These are phyloP conservation scores for Magnolia kwangsiensis DNA, from an alignment of 164 flowering plant species.

Conservation along the genomic window DNA sequence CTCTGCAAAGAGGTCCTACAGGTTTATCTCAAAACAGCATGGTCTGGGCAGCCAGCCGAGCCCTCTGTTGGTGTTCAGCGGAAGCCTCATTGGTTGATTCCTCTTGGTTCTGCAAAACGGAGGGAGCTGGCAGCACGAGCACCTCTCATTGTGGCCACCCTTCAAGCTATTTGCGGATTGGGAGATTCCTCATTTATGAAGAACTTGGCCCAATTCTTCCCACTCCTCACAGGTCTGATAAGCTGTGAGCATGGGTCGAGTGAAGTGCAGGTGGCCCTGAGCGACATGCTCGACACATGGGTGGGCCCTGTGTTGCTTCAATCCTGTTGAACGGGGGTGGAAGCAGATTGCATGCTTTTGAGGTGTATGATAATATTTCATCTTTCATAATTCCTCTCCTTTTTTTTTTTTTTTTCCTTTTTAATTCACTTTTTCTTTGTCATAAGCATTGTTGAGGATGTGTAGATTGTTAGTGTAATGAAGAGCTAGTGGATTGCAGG, in stretches of 20 bases:
- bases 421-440: slow-evolving; percentile 14
- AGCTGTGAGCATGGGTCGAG: slow-evolving; percentile 93
- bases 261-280: slow-evolving; percentile 83
- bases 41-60: slow-evolving; percentile 31
- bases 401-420: slow-evolving; percentile 3
- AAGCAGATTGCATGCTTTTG: slow-evolving; percentile 13
- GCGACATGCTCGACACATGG: slow-evolving; percentile 70
- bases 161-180: slow-evolving; percentile 70
- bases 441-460: slow-evolving; percentile 24
- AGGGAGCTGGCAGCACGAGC: slow-evolving; percentile 91
- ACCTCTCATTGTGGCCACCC: slow-evolving; percentile 76
- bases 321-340: slow-evolving; percentile 55
- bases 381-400: background rate
- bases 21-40: slow-evolving; percentile 59
- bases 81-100: slow-evolving; percentile 54
- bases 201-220: slow-evolving; percentile 64
- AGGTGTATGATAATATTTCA: slow-evolving; percentile 38
- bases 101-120: slow-evolving; percentile 79
- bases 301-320: slow-evolving; percentile 86
- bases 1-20: slow-evolving; percentile 80
- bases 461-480: slow-evolving; percentile 44
- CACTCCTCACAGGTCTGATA: slow-evolving; percentile 70
- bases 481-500: slow-evolving; percentile 28
- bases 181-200: slow-evolving; percentile 57
- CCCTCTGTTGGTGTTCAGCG: slow-evolving; percentile 24